Conservation (phyloP, 176 grass and related monocot genomes). For the Phoenix dactylifera region DNA sequence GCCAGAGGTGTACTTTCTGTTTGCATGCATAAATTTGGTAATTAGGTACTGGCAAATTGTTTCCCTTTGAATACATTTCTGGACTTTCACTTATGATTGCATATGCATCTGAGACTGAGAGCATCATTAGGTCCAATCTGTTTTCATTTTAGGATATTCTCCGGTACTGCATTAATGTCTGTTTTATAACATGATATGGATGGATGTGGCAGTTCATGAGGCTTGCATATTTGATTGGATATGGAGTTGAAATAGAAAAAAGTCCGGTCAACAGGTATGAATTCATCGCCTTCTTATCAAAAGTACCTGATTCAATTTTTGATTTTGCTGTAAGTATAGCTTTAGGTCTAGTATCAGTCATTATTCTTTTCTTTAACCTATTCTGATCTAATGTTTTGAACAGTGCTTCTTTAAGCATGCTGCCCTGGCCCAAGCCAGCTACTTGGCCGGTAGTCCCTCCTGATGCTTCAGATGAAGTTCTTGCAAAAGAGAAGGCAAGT, state of each 20-base stretch:
- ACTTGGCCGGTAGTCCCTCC: constrained; percentile 81
- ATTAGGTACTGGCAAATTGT: neutral
- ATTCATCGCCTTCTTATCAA: constrained; percentile 15
- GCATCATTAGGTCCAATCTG: neutral
- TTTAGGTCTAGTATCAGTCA: neutral
- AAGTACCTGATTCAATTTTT: too few species aligned
- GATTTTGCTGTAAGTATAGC: constrained; percentile 5
- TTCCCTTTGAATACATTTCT: neutral
- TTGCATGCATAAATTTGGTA: too few species aligned
- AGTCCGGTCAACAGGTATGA: constrained; percentile 89
- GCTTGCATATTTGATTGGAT: constrained; percentile 96
- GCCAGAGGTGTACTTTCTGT: too few species aligned
- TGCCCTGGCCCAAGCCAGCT: constrained; percentile 97
- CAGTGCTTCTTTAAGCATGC: constrained; percentile 96
- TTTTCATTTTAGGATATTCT: neutral
- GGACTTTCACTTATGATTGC: neutral
- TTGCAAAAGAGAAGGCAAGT: constrained; percentile 92
- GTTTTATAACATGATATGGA: constrained; percentile 19
- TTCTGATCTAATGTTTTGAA: constrained; percentile 14
- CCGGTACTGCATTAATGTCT: constrained; percentile 12
- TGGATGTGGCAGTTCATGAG: constrained; percentile 78
- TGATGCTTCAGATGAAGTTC: constrained; percentile 72
- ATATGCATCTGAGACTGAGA: neutral
- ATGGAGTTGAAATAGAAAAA: constrained; percentile 89
- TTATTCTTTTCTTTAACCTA: constrained; percentile 7